Percentiles rank a stretch among this genome's conserved stretches.
phyloP scores from a whole-genome alignment of 2,329 filamentous ascomycete species.

The Sporothrix pseudoabietina region DNA sequence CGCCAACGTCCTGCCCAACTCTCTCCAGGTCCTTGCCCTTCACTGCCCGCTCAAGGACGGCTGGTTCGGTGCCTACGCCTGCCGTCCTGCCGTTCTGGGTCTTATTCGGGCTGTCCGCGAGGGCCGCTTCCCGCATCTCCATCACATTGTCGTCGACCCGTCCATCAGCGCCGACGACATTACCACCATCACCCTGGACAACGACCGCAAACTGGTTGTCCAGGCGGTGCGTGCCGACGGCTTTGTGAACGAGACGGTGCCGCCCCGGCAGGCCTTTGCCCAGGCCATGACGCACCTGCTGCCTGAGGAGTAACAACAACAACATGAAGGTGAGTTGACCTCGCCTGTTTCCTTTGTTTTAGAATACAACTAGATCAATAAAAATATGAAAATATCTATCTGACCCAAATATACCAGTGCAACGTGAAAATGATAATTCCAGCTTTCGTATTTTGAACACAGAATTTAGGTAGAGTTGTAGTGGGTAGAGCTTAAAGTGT shows the following conservation, averaged over 20 bases:
- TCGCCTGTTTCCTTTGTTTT: background rate
- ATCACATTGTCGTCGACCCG: background rate
- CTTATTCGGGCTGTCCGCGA: background rate
- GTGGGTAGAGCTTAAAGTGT: no score
- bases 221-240: background rate
- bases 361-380: background rate
- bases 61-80: background rate
- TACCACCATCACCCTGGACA: background rate
- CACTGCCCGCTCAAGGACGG: background rate
- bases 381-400: no score
- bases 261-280: background rate
- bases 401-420: background rate
- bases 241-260: background rate
- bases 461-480: no score
- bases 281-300: background rate
- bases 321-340: background rate
- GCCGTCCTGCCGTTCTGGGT: background rate
- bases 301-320: background rate
- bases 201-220: background rate
- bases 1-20: background rate
- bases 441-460: no score
- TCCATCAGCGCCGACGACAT: background rate
- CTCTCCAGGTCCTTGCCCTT: background rate
- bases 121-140: background rate
- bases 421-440: background rate